Conservation (phyloP, 1,139 yeast genomes). For the Chernovozyma aurita region DNA sequence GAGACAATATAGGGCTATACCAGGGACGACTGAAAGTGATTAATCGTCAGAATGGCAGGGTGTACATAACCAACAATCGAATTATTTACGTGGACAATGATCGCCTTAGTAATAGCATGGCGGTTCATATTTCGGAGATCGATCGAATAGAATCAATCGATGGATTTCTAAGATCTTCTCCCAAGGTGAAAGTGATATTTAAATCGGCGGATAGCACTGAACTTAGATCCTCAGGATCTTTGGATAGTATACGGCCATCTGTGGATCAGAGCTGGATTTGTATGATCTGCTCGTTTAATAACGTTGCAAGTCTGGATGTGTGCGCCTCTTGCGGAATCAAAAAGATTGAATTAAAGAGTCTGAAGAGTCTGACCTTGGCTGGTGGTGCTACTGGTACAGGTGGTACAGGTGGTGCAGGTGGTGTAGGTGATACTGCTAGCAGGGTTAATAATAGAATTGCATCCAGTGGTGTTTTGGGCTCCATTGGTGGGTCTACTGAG, state of each 20-base stretch:
- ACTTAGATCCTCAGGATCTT: background rate
- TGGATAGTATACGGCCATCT: background rate
- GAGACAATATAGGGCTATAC: constrained; percentile 61
- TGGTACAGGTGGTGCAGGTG: background rate
- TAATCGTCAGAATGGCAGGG: constrained; percentile 67
- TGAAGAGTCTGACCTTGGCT: constrained; percentile 8
- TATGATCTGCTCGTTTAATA: constrained; percentile 74
- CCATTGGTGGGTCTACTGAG: no score
- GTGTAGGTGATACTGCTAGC: background rate
- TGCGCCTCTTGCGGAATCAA: constrained; percentile 79
- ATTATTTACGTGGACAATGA: constrained; percentile 66
- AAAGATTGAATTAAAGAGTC: constrained; percentile 3
- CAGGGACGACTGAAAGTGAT: constrained; percentile 64
- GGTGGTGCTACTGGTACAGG: background rate
- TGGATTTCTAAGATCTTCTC: constrained; percentile 73
- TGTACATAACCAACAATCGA: constrained; percentile 71
- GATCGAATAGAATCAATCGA: constrained; percentile 43
- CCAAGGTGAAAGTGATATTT: constrained; percentile 54
- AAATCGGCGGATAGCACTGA: background rate
- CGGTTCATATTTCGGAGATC: constrained; percentile 46
- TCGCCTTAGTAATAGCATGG: constrained; percentile 42
- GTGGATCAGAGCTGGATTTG: constrained; percentile 56
- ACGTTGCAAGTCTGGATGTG: constrained; percentile 37
- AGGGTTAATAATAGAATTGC: no score
- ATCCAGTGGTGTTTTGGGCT: no score